Base-by-base conservation (phyloP, 148 eudicot species). In the Pharnaceum exiguum region DNA sequence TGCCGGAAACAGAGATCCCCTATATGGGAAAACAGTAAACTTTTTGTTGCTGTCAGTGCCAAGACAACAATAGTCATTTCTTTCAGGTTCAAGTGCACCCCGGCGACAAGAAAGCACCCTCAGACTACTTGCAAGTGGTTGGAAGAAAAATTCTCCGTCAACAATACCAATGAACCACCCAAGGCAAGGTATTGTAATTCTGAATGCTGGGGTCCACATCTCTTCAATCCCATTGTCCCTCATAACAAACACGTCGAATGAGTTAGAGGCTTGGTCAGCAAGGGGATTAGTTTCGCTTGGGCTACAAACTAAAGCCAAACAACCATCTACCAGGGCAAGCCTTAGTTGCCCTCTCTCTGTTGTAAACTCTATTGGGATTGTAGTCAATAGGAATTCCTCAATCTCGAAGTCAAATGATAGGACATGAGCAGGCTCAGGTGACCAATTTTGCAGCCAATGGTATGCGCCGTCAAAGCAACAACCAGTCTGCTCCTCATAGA, bases 291-390 rank as follows among this genome's bases (percentile, higher is more conserved):
- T 26, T n/a, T n/a, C n/a, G n/a, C n/a, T n/a, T 26, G 22, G 3
- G 1, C 1, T 0, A 47, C 24, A 2, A 51, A 28, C 38, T 9
- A 30, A 11, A 26, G 38, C 21, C 12, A 52, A 26, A 10, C 25
- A 52, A 52, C 57, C 57, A 32, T 52, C 57, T 19, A 31, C 40
- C 10, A 16, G 10, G 9, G 26, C 10, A 1, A 52, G 23, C 5
- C 0, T 17, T 2, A 4, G 0, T 0, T 6, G 4, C 0, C 5
- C 1, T 3, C 11, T 10, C 2, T 26, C 22, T 3, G 5, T 35
- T 15, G 2, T 5, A 1, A 15, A 7, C 18, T 8, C 18, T 51
- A 5, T 16, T 15, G 37, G 37, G 0, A 29, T 3, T 2, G 22
- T 9, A 51, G 23, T n/a, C 3, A 5, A 3, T 9, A 2, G 35